Base-by-base conservation (phyloP, 108 stramenopile species). In the Cyclotella atomus region DNA sequence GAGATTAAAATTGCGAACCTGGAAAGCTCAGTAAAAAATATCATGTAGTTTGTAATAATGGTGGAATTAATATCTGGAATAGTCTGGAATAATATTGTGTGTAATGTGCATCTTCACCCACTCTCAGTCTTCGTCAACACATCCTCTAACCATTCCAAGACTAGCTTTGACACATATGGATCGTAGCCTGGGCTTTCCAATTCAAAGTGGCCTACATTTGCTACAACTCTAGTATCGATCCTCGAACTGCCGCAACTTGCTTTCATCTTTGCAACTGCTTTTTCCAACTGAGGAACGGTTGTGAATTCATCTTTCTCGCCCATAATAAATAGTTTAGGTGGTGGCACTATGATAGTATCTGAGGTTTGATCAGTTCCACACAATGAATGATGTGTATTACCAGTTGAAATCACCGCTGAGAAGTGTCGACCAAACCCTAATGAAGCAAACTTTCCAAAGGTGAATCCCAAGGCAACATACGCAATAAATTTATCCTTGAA, bases 191-290 rank as follows among this genome's bases (percentile, higher is more conserved):
- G 34, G 38, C 76, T 77, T 64, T 77, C 76, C 36, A 77, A 57
- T 49, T 77, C 49, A 56, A 77, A 77, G 60, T 77, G 76, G 21
- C 76, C 76, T 3, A 70, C 76, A 24, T 62, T 33, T 35, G 68
- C 54, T 25, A 77, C 62, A 50, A 77, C 57, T 24, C 64, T 54
- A 43, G 38, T 50, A 35, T 70, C 68, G 29, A 70, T 47, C 30
- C 19, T 64, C n/a, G 36, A 21, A 5, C 14, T 36, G 34, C 45
- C 15, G 24, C 20, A 12, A 55, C 30, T 20, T 45, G 55, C 25
- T 56, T 59, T 61, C 62, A 54, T 55, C 35, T 62, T 77, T 15
- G 21, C 9, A 32, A 38, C 68, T 62, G 55, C 56, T 32, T 55
- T 25, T 34, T 77, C 76, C 28, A 77, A 32, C 56, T 77, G 76